Base-by-base conservation (phyloP, 345 rosid genomes). In the Citrus inodora region DNA sequence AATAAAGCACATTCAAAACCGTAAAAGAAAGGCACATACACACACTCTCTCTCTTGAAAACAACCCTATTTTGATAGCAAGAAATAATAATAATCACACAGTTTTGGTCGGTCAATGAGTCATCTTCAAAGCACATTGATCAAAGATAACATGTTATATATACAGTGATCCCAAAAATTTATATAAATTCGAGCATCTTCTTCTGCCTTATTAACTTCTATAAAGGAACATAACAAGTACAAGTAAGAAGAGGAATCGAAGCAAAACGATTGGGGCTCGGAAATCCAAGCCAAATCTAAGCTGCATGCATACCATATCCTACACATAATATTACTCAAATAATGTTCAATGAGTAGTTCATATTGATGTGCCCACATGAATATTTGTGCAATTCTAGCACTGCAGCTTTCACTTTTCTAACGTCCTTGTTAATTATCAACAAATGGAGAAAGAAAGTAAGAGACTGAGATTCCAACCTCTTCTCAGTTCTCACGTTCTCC, bases 1-100 rank as follows among this genome's bases (percentile, higher is more conserved):
- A 88, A 88, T 87, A 91, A 91, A 88, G 93, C 86, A 82, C 80
- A 79, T 87, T 84, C 91, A 89, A 90, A 82, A 82, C 84, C 84
- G 72, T 83, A 82, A 75, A 66, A 51, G 27, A 75, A 65, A 51
- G 51, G 7, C 74, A 24, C 71, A 14, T 48, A 40, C 30, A 9
- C 58, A 37, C 73, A 17, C 75, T 82, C 82, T 66, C 58, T 61
- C 70, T 81, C 77, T 61, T 40, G 22, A 65, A n/a, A 59, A 28
- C 40, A 58, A 64, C 61, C 76, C 14, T 11, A 38, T 40, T 56
- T 21, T 5, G 19, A 32, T 25, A 55, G 73, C 74, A 66, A 59
- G 55, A 74, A 53, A 71, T 55, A 30, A 16, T 46, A 38, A 32
- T 74, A 51, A 51, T 48, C 58, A 19, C 33, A 35, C 63, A 40